Evolutionary conservation across 805 yeast species (phyloP).

Genomic region (Hyphopichia homilentoma): DNA sequence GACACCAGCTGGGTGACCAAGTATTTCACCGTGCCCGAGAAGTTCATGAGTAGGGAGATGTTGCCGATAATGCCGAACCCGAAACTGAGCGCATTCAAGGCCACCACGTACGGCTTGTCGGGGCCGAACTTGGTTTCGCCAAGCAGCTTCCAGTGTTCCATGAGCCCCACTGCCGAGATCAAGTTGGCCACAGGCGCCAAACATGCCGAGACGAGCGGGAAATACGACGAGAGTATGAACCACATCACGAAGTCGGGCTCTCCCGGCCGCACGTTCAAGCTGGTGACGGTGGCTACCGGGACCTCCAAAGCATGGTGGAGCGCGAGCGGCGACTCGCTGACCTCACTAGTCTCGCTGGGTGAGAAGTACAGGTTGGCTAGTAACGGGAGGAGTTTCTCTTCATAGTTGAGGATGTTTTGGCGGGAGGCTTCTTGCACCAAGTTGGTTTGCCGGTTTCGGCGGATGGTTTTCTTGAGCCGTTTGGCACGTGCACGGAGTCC

Average conservation of each 20-base stretch:
- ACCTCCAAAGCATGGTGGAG: slow-evolving; percentile 28
- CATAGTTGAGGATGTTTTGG: slow-evolving; percentile 6
- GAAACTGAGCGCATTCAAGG: slow-evolving; percentile 61
- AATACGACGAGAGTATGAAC: slow-evolving; percentile 63
- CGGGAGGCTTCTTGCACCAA: no score
- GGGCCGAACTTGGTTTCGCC: no score
- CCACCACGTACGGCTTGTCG: slow-evolving; percentile 21
- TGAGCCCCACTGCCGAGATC: slow-evolving; percentile 66
- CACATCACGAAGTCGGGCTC: slow-evolving; percentile 42
- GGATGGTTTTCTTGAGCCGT: background rate
- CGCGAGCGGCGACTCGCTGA: slow-evolving; percentile 9
- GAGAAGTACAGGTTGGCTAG: slow-evolving; percentile 5
- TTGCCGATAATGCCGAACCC: slow-evolving; percentile 67
- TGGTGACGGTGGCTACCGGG: slow-evolving; percentile 28
- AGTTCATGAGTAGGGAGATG: slow-evolving; percentile 64
- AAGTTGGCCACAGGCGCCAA: slow-evolving; percentile 76
- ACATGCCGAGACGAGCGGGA: slow-evolving; percentile 76
- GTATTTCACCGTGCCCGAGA: slow-evolving; percentile 56
- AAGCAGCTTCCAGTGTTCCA: slow-evolving; percentile 72
- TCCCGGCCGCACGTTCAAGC: slow-evolving; percentile 33
- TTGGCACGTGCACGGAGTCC: background rate
- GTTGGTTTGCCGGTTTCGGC: background rate
- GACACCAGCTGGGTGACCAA: slow-evolving; percentile 59
- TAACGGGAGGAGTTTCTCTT: slow-evolving; percentile 16
- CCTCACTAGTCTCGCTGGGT: background rate